These are phyloP conservation scores for Aegilops umbellulata DNA, from an alignment of 176 grass and related monocot genomes.

Conservation along the genomic window DNA sequence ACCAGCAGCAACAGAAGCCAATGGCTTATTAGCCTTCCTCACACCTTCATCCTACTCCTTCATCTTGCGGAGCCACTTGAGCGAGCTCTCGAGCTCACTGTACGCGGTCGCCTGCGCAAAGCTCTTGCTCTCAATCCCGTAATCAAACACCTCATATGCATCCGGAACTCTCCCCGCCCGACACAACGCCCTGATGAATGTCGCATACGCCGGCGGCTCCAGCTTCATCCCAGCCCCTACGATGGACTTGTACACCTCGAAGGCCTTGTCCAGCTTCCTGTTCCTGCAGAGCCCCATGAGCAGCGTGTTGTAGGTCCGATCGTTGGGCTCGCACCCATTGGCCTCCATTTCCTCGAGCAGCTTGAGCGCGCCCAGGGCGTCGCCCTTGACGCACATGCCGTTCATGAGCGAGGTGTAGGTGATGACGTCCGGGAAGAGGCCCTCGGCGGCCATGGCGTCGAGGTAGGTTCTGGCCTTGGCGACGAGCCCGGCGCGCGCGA, in stretches of 20 bases:
- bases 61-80: conserved; percentile 69
- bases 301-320: conserved; percentile 74
- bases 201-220: conserved; percentile 54
- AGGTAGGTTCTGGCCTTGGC: conserved; percentile 63
- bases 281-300: conserved; percentile 90
- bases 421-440: conserved; percentile 61
- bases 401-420: conserved; percentile 92
- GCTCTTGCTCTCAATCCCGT: conserved; percentile 69
- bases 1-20: background rate
- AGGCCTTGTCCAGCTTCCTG: conserved; percentile 61
- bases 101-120: conserved; percentile 48
- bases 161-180: conserved; percentile 40
- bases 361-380: conserved; percentile 38
- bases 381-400: conserved; percentile 84
- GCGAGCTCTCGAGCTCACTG: conserved; percentile 58
- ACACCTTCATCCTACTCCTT: background rate
- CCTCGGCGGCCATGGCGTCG: conserved; percentile 50
- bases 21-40: background rate
- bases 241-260: conserved; percentile 65
- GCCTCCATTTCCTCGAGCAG: conserved; percentile 70
- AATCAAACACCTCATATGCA: conserved; percentile 85
- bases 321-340: conserved; percentile 69
- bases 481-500: conserved; percentile 75
- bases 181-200: conserved; percentile 65
- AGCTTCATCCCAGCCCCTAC: conserved; percentile 62